Conservation (phyloP, 768 basidiomycete genomes). For the Tulasnella calospora region DNA sequence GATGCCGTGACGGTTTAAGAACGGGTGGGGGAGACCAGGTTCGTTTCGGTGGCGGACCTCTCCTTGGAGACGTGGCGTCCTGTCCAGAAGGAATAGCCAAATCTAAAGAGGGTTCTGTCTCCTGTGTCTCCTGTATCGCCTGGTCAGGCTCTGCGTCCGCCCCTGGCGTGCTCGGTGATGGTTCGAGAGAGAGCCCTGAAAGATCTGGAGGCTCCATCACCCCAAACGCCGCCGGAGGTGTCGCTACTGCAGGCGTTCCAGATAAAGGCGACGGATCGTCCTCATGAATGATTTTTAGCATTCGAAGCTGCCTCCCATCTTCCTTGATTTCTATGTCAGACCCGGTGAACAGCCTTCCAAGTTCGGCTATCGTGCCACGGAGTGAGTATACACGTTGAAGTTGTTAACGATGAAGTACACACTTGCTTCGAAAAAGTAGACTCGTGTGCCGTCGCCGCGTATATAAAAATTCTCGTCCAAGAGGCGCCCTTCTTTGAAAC, state of each 20-base stretch:
- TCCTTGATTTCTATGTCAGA: conserved; percentile 11
- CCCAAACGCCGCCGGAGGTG: background rate
- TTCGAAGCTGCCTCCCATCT: conserved; percentile 17
- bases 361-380: background rate
- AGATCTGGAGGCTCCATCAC: background rate
- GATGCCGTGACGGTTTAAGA: conserved; percentile 13
- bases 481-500: conserved; percentile 83
- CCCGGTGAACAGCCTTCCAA: conserved; percentile 22
- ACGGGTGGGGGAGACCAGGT: background rate
- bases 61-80: background rate
- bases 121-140: background rate
- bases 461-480: conserved; percentile 94
- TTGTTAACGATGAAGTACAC: conserved; percentile 1
- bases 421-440: conserved; percentile 95
- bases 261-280: background rate
- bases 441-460: conserved; percentile 92
- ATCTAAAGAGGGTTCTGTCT: background rate
- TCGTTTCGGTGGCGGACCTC: background rate
- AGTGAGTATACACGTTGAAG: background rate
- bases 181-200: background rate
- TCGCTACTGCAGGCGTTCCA: background rate
- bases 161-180: background rate
- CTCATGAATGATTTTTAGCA: conserved; percentile 10
- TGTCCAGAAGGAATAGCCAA: background rate
- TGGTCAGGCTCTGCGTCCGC: background rate